These are phyloP conservation scores for Passiflora organensis DNA, from an alignment of 345 rosid genomes.

Conservation along the genomic window DNA sequence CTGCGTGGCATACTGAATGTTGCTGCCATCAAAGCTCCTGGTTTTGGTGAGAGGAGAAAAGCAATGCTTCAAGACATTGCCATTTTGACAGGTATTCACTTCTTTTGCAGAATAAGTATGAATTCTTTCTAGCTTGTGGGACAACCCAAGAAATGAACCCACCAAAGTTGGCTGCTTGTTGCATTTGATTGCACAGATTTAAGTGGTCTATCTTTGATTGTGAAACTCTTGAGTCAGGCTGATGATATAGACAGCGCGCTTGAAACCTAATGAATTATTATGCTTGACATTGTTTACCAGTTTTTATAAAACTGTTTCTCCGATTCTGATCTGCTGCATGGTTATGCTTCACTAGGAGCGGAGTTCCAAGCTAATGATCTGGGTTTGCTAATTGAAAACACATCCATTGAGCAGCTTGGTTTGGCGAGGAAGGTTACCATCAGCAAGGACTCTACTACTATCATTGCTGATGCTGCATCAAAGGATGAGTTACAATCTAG, in stretches of 20 bases:
- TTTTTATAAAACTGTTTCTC: too few relatives aligned
- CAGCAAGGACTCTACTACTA: slow-evolving; percentile 73
- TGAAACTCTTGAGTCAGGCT: too few relatives aligned
- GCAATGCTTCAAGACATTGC: slow-evolving; percentile 95
- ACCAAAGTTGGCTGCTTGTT: too few relatives aligned
- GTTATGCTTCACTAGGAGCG: slow-evolving; percentile 57
- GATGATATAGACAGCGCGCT: too few relatives aligned
- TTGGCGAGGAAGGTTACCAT: slow-evolving; percentile 76
- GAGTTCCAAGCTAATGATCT: slow-evolving; percentile 85
- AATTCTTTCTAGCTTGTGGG: too few relatives aligned
- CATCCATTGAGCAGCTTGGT: slow-evolving; percentile 81
- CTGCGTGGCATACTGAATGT: slow-evolving; percentile 87
- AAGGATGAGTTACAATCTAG: slow-evolving; percentile 88
- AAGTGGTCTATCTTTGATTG: not conserved
- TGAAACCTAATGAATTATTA: too few relatives aligned
- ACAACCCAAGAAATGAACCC: too few relatives aligned
- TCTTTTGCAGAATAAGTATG: too few relatives aligned
- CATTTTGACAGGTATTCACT: slow-evolving; percentile 67
- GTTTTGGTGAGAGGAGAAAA: slow-evolving; percentile 97
- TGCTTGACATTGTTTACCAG: too few relatives aligned
- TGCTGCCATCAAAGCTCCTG: slow-evolving; percentile 92
- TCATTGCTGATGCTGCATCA: slow-evolving; percentile 90
- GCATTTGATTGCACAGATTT: not conserved
- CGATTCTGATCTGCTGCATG: not conserved
- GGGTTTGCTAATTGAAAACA: slow-evolving; percentile 69